Conservation (phyloP, 495 filamentous ascomycete species). For the Margaritispora aquatica region DNA sequence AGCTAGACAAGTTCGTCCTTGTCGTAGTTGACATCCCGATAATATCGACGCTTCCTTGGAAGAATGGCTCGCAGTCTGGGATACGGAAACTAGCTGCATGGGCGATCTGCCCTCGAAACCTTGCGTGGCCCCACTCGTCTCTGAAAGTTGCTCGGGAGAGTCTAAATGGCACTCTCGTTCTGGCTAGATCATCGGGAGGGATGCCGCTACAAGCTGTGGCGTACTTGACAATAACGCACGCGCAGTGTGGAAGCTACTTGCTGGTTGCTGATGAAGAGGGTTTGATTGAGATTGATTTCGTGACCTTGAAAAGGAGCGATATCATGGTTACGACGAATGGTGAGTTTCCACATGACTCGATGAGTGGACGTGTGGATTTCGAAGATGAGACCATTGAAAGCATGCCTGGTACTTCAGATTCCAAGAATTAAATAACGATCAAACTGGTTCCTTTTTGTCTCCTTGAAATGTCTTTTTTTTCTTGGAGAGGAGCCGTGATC, state of each 20-base stretch:
- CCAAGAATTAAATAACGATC: neutral
- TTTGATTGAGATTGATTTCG: neutral
- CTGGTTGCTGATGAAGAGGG: neutral
- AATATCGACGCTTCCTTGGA: neutral
- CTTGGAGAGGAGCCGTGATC: no score
- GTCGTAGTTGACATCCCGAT: neutral
- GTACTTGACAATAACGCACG: neutral
- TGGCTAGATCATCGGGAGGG: neutral
- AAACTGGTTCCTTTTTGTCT: neutral
- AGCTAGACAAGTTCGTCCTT: neutral
- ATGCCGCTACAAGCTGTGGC: neutral
- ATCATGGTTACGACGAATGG: neutral
- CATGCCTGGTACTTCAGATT: neutral
- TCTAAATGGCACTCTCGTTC: constrained; percentile 5
- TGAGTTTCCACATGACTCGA: neutral
- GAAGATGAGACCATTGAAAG: neutral
- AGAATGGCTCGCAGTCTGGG: neutral
- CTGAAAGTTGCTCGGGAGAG: constrained; percentile 6
- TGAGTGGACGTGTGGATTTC: neutral
- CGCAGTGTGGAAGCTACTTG: neutral
- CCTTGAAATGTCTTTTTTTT: no score
- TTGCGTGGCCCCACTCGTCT: neutral
- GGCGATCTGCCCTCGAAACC: neutral
- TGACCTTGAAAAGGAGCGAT: neutral
- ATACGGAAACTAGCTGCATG: neutral